Base-by-base conservation (phyloP, 495 filamentous ascomycete species). In the Penicillium roqueforti region DNA sequence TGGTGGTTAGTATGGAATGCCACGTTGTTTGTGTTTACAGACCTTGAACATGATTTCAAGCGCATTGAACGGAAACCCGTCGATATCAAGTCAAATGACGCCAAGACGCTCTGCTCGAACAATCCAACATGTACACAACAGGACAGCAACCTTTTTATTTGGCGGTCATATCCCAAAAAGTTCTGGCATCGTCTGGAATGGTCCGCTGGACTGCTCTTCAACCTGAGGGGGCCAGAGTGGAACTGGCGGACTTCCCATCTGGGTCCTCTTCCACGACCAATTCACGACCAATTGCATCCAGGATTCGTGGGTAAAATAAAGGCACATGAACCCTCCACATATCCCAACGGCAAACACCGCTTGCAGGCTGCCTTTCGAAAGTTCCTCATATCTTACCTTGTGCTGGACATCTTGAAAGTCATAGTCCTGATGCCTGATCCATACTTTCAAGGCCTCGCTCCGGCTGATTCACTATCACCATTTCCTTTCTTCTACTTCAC, bases 201-300 rank as follows among this genome's bases (percentile, higher is more conserved):
- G 89, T 77, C 79, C 10, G 65, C 81, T 11, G 87, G 89, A 46
- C 67, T 93, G 16, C 69, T 85, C 37, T 77, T 77, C 54, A 87
- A 85, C 55, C 84, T 91, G 61, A 76, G 88, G 25, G 85, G 88
- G 1, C 79, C 84, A 8, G 87, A 88, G 58, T 96, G 89, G 89
- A 89, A 86, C 60, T 88, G 83, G 78, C 78, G 83, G 14, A 79
- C 82, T 45, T 66, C 81, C 9, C 76, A 75, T 20, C 63, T 88
- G 3, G 83, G 83, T 7, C 76, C 81, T 9, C 74, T 86, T 25
- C 85, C 87, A 41, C 59, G 61, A 47, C 61, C 65, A 36, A 70
- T 85, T 31, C 64, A 74, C 55, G 43, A 67, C 40, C 68, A 77
- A 53, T 69, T 80, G 20, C 53, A 58, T 55, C 36, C 54, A 49